Conservation (phyloP, 1,284 basidiomycete genomes). For the Bjerkandera adusta region DNA sequence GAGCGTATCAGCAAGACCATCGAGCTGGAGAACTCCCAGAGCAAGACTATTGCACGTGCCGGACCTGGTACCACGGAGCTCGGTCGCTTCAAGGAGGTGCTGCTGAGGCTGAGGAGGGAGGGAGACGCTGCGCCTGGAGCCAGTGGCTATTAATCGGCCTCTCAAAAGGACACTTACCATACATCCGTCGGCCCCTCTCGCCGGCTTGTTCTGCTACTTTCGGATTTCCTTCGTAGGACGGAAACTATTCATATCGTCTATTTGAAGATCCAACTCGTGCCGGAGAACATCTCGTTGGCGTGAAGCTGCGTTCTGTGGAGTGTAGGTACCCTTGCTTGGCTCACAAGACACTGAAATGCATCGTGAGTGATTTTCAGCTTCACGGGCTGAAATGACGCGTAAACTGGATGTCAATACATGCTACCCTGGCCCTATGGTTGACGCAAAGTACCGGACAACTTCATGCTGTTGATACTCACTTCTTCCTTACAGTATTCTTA, state of each 20-base stretch:
- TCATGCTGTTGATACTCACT: too few species aligned
- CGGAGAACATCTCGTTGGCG: not conserved
- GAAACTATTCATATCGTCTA: not conserved
- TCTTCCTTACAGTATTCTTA: too few species aligned
- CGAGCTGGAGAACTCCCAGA: conserved; percentile 94
- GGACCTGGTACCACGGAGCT: conserved; percentile 91
- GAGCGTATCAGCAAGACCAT: conserved; percentile 87
- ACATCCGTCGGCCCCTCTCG: too few species aligned
- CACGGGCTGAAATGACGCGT: too few species aligned
- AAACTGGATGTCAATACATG: too few species aligned
- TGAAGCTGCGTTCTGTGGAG: not conserved
- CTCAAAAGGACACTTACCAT: not conserved
- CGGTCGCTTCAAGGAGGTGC: conserved; percentile 87
- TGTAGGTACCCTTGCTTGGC: too few species aligned
- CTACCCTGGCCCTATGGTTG: too few species aligned
- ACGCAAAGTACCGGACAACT: too few species aligned
- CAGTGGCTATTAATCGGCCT: conserved; percentile 69
- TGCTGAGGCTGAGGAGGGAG: conserved; percentile 84
- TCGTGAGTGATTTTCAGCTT: too few species aligned
- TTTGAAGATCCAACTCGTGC: not conserved
- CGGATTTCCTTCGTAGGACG: not conserved
- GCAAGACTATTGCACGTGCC: conserved; percentile 90
- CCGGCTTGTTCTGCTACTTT: too few species aligned
- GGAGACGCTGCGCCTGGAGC: conserved; percentile 90
- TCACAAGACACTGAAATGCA: too few species aligned